phyloP scores from a whole-genome alignment of 176 grass and related monocot genomes.

The Lolium rigidum region DNA sequence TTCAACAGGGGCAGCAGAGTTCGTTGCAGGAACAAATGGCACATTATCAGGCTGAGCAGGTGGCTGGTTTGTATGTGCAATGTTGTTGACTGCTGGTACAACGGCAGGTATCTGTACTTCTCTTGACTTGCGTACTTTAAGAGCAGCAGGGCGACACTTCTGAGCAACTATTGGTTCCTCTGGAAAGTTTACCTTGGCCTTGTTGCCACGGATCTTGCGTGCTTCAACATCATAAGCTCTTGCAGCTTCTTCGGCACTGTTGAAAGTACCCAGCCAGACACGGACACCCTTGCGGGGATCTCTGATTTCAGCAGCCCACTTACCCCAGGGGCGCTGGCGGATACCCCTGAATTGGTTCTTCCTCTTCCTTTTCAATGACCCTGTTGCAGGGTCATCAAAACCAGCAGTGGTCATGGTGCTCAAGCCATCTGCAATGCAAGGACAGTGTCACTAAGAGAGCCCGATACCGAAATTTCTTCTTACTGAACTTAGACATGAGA shows the following conservation, averaged over 20 bases:
- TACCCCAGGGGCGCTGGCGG: slow-evolving; percentile 96
- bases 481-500: not conserved
- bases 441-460: slow-evolving; percentile 9
- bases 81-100: slow-evolving; percentile 37
- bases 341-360: slow-evolving; percentile 96
- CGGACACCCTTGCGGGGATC: slow-evolving; percentile 93
- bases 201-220: slow-evolving; percentile 88
- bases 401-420: slow-evolving; percentile 48
- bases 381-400: slow-evolving; percentile 59
- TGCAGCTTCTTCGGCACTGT: slow-evolving; percentile 96
- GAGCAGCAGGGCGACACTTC: slow-evolving; percentile 39
- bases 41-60: slow-evolving; percentile 37
- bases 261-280: slow-evolving; percentile 97
- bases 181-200: slow-evolving; percentile 98
- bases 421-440: slow-evolving; percentile 55
- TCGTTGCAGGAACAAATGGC: slow-evolving; percentile 39
- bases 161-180: slow-evolving; percentile 49
- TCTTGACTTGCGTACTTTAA: slow-evolving; percentile 47
- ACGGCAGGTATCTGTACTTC: slow-evolving; percentile 43
- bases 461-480: slow-evolving; percentile 3
- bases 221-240: slow-evolving; percentile 95
- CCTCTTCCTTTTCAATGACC: slow-evolving; percentile 76
- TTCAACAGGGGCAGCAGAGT: slow-evolving; percentile 42
- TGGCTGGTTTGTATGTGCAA: slow-evolving; percentile 47
- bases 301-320: slow-evolving; percentile 99